These are phyloP conservation scores for Lasiosphaeria hispida DNA, from an alignment of 495 filamentous ascomycete genomes.

Conservation along the genomic window DNA sequence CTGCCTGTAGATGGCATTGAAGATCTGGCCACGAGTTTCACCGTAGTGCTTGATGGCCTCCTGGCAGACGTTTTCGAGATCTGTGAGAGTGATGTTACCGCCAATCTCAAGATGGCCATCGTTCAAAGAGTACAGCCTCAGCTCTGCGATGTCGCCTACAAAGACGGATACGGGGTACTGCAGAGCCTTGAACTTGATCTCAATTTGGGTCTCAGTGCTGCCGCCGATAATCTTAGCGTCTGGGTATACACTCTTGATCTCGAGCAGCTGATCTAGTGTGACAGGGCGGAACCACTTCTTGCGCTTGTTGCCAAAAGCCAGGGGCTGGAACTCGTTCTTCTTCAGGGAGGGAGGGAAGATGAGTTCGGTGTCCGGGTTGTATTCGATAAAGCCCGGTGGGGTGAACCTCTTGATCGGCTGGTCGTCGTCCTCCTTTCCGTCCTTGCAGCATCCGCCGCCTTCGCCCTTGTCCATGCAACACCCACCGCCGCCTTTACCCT, in stretches of 20 bases:
- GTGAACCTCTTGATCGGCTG: conserved; percentile 67
- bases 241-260: conserved; percentile 84
- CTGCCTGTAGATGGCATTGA: conserved; percentile 72
- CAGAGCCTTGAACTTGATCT: conserved; percentile 96
- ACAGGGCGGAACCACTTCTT: conserved; percentile 93
- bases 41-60: conserved; percentile 83
- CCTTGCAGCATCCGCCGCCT: conserved; percentile 59
- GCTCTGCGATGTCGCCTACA: conserved; percentile 87
- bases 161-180: conserved; percentile 87
- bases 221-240: conserved; percentile 92
- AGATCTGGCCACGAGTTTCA: conserved; percentile 63
- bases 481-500: conserved; percentile 58
- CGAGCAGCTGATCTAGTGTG: conserved; percentile 79
- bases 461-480: conserved; percentile 64
- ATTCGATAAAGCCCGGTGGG: conserved; percentile 85
- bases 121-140: conserved; percentile 73
- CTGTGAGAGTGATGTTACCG: conserved; percentile 86
- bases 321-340: conserved; percentile 76
- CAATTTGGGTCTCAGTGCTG: conserved; percentile 95
- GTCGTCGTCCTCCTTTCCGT: conserved; percentile 41
- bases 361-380: conserved; percentile 87
- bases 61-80: conserved; percentile 69
- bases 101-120: conserved; percentile 83
- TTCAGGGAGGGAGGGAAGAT: conserved; percentile 86
- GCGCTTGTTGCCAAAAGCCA: conserved; percentile 89